Percentiles rank a stretch among this genome's conserved stretches.
Conservation (phyloP, 768 basidiomycete species). For the Mycena capillaripes region DNA sequence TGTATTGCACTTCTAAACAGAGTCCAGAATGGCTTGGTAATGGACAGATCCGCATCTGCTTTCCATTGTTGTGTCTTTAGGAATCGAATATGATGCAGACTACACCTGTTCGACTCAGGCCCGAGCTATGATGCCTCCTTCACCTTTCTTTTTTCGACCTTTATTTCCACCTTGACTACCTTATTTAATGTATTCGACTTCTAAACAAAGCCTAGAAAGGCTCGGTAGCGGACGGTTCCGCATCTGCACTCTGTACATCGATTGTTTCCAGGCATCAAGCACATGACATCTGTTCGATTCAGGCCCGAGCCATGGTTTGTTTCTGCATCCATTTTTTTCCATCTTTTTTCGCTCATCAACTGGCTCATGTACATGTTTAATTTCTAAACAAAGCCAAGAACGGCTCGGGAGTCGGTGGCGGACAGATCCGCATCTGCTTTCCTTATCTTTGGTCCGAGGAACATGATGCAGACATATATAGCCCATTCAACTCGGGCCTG, state of each 20-base stretch:
- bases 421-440: conserved; percentile 2
- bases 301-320: not conserved
- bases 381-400: too few relatives aligned
- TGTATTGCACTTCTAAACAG: not conserved
- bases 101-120: conserved; percentile 10
- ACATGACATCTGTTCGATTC: conserved; percentile 6
- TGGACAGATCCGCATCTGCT: not conserved
- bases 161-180: not conserved
- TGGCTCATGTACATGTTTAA: too few relatives aligned
- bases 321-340: not conserved
- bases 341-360: too few relatives aligned
- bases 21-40: not conserved
- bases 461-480: too few relatives aligned
- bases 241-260: too few relatives aligned
- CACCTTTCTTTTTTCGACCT: not conserved
- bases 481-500: not conserved
- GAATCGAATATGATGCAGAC: not conserved
- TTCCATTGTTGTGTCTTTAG: not conserved
- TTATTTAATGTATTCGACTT: too few relatives aligned
- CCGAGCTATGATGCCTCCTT: not conserved
- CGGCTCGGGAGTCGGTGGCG: too few relatives aligned
- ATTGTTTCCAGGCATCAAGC: too few relatives aligned
- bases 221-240: not conserved
- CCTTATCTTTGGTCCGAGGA: too few relatives aligned
- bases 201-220: not conserved